Evolutionary conservation across 2,329 filamentous ascomycete genomes (phyloP).

Genomic region (Scytalidium lignicola): DNA sequence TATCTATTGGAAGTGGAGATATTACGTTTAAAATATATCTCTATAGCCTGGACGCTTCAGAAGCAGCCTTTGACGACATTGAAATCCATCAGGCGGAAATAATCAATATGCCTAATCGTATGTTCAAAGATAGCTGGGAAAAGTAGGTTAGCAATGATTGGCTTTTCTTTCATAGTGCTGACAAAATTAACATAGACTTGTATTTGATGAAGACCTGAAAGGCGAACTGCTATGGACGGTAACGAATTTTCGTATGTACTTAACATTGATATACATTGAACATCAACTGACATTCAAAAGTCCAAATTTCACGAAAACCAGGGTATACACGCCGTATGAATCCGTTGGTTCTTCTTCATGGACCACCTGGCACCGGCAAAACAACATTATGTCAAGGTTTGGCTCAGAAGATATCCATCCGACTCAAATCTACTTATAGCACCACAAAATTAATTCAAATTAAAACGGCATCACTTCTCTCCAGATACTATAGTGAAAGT

Average conservation of each 20-base stretch:
- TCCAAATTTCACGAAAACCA: constrained; percentile 14
- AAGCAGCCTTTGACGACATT: not conserved
- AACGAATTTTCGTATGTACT: constrained; percentile 21
- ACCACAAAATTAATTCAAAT: constrained; percentile 36
- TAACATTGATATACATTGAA: not conserved
- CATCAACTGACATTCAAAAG: constrained; percentile 6
- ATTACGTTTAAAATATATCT: not conserved
- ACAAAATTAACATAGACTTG: constrained; percentile 16
- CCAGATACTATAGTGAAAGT: constrained; percentile 43
- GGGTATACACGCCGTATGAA: constrained; percentile 80
- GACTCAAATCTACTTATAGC: constrained; percentile 32
- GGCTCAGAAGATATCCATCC: constrained; percentile 52
- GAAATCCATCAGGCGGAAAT: constrained; percentile 14
- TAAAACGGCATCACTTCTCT: constrained; percentile 38
- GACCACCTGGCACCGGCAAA: constrained; percentile 83
- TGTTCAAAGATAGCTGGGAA: constrained; percentile 22
- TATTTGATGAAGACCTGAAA: constrained; percentile 25
- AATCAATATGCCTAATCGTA: constrained; percentile 18
- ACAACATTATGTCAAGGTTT: constrained; percentile 96
- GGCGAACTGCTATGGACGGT: constrained; percentile 22
- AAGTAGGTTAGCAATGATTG: constrained; percentile 11
- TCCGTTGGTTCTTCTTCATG: constrained; percentile 90
- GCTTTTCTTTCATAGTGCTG: not conserved
- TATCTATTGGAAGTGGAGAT: not conserved
- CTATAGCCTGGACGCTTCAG: not conserved